phyloP scores from a whole-genome alignment of 495 filamentous ascomycete genomes.

The Neurospora intermedia region DNA sequence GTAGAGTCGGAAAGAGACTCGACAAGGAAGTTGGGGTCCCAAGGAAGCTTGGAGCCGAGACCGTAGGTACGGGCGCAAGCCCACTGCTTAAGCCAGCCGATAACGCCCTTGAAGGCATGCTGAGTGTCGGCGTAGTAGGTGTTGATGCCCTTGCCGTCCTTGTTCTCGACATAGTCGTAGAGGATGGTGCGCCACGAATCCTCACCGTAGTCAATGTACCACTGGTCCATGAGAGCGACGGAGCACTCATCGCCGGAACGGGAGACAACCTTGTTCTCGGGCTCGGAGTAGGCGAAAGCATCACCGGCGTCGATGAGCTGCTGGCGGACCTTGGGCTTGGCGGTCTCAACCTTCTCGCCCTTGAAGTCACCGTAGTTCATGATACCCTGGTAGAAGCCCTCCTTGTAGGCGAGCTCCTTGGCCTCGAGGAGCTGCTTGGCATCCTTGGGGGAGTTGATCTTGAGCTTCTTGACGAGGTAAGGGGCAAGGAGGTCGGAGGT shows the following conservation, averaged over 20 bases:
- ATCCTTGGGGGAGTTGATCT: constrained; percentile 95
- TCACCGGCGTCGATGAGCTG: constrained; percentile 67
- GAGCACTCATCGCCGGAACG: constrained; percentile 70
- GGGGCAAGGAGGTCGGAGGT: constrained; percentile 76
- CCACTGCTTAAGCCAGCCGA: constrained; percentile 92
- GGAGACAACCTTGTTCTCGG: constrained; percentile 76
- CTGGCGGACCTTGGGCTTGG: constrained; percentile 76
- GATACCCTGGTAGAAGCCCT: constrained; percentile 92
- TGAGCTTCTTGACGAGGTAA: constrained; percentile 78
- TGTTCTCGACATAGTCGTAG: constrained; percentile 60
- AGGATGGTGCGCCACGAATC: constrained; percentile 61
- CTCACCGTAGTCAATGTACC: constrained; percentile 94
- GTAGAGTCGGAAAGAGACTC: constrained; percentile 85
- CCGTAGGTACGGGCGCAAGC: constrained; percentile 88
- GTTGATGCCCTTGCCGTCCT: constrained; percentile 54
- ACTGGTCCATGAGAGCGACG: constrained; percentile 89
- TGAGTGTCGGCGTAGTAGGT: constrained; percentile 70
- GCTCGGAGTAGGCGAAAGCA: constrained; percentile 88
- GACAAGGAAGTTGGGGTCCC: constrained; percentile 86
- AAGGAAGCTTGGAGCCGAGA: constrained; percentile 89
- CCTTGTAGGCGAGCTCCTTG: constrained; percentile 93
- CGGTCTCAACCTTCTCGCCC: constrained; percentile 72
- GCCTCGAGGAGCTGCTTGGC: constrained; percentile 80
- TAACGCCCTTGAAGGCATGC: constrained; percentile 70
- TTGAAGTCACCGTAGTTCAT: constrained; percentile 86